Evolutionary conservation across 106 monocot genomes (phyloP), one percentile per base, ranked within the genome.

Genomic region (Apostasia shenzhenica): DNA sequence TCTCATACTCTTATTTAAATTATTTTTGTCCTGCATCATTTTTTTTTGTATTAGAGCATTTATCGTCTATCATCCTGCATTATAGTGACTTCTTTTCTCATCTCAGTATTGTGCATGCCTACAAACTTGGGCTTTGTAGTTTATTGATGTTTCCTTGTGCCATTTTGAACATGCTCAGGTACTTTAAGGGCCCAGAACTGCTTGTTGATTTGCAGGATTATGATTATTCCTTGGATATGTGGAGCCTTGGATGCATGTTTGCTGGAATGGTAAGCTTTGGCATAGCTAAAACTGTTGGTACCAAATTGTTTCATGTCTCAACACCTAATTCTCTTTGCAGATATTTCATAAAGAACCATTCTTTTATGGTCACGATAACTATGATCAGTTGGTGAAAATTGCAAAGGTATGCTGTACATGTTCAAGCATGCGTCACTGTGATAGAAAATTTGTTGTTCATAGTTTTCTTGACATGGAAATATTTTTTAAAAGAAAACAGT

Each of bases 241-340:
- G 94, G 94, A 94, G 94, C 47, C 94, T 94, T 77, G 94, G 94
- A 54, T 94, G 94, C 78, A 94, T 94, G 94, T 94, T 94, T 90
- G 90, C 94, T 78, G 94, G 94, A 75, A 94, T 94, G 94, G 94
- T 94, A 67, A 65, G 65, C 48, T 3, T 49, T 48, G 6, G 4
- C 48, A 49, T 65, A 43, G 48, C 48, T 48, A 62, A 48, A 48
- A 65, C 48, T 5, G 26, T 65, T 46, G 46, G 6, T 65, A 37
- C 26, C 14, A 3, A 48, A 44, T 26, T 55, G 13, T 57, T 47
- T 54, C 61, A 45, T 68, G 6, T 48, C 9, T 68, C 53, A 11
- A 67, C 39, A 67, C 43, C 52, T 60, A 14, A 48, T 67, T 54
- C 1, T 70, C 44, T 6, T 70, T 54, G 5, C 79, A 93, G 93